Evolutionary conservation across 306 rosid genomes (phyloP).

Genomic region (Hylodesmum podocarpum): DNA sequence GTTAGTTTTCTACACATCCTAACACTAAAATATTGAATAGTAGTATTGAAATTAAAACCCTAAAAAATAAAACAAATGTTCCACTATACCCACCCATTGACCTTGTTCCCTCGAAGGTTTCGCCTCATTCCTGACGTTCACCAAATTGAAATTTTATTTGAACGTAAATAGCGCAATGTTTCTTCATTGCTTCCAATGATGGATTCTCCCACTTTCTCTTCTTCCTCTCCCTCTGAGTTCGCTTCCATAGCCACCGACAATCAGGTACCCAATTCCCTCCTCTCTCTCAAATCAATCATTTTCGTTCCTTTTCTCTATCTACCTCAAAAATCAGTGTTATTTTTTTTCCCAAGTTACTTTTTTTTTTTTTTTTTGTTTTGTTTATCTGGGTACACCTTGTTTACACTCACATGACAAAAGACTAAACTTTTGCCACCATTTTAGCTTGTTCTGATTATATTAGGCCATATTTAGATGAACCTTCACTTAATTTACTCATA

Average conservation of each 20-base stretch:
- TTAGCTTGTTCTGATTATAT: neutral
- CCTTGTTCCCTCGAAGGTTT: slow-evolving; percentile 25
- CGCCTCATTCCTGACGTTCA: slow-evolving; percentile 19
- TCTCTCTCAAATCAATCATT: neutral
- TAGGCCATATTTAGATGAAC: no score
- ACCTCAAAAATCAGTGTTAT: neutral
- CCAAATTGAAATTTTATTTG: slow-evolving; percentile 5
- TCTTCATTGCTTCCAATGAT: slow-evolving; percentile 41
- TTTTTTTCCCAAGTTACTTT: no score
- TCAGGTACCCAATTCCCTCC: slow-evolving; percentile 41
- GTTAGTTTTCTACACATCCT: no score
- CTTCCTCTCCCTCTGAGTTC: slow-evolving; percentile 63
- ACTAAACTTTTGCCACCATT: neutral
- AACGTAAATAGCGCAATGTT: slow-evolving; percentile 31
- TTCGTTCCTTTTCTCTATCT: neutral
- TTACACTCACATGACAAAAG: neutral
- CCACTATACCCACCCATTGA: slow-evolving; percentile 15
- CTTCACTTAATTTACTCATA: no score
- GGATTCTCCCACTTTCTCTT: slow-evolving; percentile 60
- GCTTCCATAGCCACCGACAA: slow-evolving; percentile 53
- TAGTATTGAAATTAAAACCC: slow-evolving; percentile 27
- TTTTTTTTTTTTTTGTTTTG: no score
- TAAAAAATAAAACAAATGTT: neutral
- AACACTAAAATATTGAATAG: neutral
- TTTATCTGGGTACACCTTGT: neutral